A percentile compares a stretch with the other conserved stretches of the same genome.
phyloP scores from a whole-genome alignment of 2,329 filamentous ascomycete genomes.

The Neospermospora avenae region DNA sequence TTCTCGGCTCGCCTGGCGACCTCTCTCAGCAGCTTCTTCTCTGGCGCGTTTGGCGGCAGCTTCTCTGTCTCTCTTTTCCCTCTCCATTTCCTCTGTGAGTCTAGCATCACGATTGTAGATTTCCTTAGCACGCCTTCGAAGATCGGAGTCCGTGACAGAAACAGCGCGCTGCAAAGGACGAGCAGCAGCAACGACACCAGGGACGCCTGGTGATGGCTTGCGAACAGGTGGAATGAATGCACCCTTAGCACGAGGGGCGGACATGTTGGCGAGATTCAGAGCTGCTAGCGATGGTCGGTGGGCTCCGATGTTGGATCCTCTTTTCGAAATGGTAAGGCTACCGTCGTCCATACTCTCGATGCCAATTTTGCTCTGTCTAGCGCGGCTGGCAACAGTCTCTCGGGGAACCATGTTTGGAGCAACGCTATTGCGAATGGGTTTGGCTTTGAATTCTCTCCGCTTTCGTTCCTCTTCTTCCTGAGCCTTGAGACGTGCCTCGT shows the following conservation, averaged over 20 bases:
- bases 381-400: conserved; percentile 56
- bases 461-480: conserved; percentile 59
- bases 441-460: conserved; percentile 62
- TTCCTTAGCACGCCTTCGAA: conserved; percentile 51
- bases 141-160: conserved; percentile 50
- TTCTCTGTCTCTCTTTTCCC: conserved; percentile 54
- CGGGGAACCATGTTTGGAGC: conserved; percentile 43
- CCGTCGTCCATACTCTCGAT: conserved; percentile 28
- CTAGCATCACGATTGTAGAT: conserved; percentile 52
- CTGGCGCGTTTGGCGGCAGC: conserved; percentile 51
- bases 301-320: conserved; percentile 32
- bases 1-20: conserved; percentile 55
- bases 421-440: conserved; percentile 48
- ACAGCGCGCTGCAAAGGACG: conserved; percentile 42
- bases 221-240: conserved; percentile 17
- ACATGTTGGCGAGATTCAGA: conserved; percentile 33
- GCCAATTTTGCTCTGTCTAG: conserved; percentile 46
- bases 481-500: conserved; percentile 51
- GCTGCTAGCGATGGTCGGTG: conserved; percentile 36
- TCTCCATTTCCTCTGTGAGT: conserved; percentile 46
- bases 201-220: conserved; percentile 24
- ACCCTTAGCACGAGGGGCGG: conserved; percentile 30
- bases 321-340: conserved; percentile 27
- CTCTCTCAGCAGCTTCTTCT: conserved; percentile 59
- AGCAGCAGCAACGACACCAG: conserved; percentile 28